Conservation (phyloP, 495 filamentous ascomycete genomes). For the Amniculicola lignicola region DNA sequence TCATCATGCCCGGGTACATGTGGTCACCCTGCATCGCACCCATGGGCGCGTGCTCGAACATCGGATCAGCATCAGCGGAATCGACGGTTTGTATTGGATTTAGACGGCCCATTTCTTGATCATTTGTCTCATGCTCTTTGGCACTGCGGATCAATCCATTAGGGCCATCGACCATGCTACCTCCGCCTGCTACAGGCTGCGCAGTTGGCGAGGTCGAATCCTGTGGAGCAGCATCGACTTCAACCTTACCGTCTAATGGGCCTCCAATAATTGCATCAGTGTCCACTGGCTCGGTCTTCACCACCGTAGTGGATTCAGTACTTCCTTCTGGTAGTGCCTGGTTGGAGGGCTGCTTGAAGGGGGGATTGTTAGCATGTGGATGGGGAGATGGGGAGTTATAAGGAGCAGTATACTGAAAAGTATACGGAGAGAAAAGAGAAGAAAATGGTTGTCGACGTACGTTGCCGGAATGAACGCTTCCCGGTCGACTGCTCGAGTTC, state of each 20-base stretch:
- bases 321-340: slow-evolving; percentile 3
- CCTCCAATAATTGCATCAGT: slow-evolving; percentile 1
- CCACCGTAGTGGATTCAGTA: not conserved
- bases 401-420: slow-evolving; percentile 2
- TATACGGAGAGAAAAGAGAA: too few relatives aligned
- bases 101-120: not conserved
- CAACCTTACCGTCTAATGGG: slow-evolving; percentile 18
- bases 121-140: not conserved
- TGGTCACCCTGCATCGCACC: slow-evolving; percentile 9
- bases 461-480: slow-evolving; percentile 14
- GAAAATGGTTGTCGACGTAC: too few relatives aligned
- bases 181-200: not conserved
- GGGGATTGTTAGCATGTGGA: not conserved
- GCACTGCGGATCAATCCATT: slow-evolving; percentile 5
- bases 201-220: not conserved
- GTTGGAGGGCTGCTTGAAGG: too few relatives aligned
- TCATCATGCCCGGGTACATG: slow-evolving; percentile 16
- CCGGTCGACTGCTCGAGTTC: slow-evolving; percentile 15
- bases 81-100: slow-evolving; percentile 30
- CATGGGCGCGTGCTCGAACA: slow-evolving; percentile 19
- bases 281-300: slow-evolving; percentile 2
- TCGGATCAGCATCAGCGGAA: slow-evolving; percentile 13
- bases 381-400: not conserved
- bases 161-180: too few relatives aligned
- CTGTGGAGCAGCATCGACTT: not conserved